Percentiles rank a stretch among this genome's conserved stretches.
Evolutionary conservation across 176 grass and related monocot species (phyloP).

Genomic region (Musa acuminata): DNA sequence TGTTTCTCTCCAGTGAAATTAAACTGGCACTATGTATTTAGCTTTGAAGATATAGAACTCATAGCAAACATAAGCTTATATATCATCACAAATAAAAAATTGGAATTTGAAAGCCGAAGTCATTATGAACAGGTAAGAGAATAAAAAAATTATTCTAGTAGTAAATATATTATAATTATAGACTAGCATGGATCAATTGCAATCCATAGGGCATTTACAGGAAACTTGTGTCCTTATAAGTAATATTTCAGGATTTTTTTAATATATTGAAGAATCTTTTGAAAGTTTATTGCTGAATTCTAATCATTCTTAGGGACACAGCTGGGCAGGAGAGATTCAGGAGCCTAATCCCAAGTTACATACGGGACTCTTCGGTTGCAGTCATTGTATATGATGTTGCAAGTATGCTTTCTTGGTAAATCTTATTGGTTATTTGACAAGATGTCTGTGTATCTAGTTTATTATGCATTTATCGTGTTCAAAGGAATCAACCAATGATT

Average conservation of each 20-base stretch:
- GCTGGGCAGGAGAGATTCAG: constrained; percentile 95
- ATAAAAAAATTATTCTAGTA: not conserved
- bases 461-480: not conserved
- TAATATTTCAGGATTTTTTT: not conserved
- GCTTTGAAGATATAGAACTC: not conserved
- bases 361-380: constrained; percentile 90
- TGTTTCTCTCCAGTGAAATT: too few relatives aligned
- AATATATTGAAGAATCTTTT: not conserved
- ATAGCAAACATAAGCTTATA: not conserved
- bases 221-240: not conserved
- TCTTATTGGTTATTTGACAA: not conserved
- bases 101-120: not conserved
- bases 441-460: not conserved
- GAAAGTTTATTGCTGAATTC: not conserved
- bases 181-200: not conserved
- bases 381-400: constrained; percentile 96
- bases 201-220: not conserved
- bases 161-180: not conserved
- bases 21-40: too few relatives aligned
- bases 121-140: not conserved
- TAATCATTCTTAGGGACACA: constrained; percentile 61
- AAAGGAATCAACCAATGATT: not conserved
- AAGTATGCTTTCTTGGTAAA: constrained; percentile 45
- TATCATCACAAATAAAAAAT: not conserved
- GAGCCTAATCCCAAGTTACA: constrained; percentile 96